Conservation (phyloP, 345 rosid genomes). For the Stellera chamaejasme region DNA sequence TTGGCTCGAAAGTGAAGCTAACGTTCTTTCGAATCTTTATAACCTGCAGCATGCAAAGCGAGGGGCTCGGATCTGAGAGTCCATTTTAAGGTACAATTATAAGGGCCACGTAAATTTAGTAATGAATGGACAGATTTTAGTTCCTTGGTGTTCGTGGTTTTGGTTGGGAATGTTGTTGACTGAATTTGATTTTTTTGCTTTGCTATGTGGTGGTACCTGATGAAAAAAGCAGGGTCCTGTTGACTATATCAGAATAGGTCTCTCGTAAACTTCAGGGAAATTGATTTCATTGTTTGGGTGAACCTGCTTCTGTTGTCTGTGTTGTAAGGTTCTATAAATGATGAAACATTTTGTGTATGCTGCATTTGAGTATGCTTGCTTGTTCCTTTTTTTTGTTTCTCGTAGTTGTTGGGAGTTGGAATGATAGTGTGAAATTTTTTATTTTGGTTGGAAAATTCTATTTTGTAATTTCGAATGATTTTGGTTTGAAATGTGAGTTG, state of each 20-base stretch:
- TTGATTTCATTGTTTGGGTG: slow-evolving; percentile 10
- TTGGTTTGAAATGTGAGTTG: too few species aligned
- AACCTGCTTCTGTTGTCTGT: slow-evolving; percentile 1
- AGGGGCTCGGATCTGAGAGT: slow-evolving; percentile 83
- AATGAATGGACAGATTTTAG: not conserved
- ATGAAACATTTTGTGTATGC: not conserved
- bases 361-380: not conserved
- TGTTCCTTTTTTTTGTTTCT: not conserved
- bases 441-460: too few species aligned
- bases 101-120: too few species aligned
- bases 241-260: too few species aligned
- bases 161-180: too few species aligned
- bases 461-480: too few species aligned
- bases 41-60: slow-evolving; percentile 75
- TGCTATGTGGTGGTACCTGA: too few species aligned
- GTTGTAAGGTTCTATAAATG: not conserved
- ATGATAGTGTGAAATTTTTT: not conserved
- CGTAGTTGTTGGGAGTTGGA: not conserved
- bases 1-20: too few species aligned
- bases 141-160: not conserved
- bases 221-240: too few species aligned
- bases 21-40: not conserved
- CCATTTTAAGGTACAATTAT: slow-evolving; percentile 64
- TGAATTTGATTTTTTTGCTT: too few species aligned
- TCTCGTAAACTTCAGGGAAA: slow-evolving; percentile 1